Percentiles rank a stretch among this genome's conserved stretches.
Evolutionary conservation across 2,329 filamentous ascomycete genomes (phyloP).

Genomic region (Colletotrichum neosansevieriae): DNA sequence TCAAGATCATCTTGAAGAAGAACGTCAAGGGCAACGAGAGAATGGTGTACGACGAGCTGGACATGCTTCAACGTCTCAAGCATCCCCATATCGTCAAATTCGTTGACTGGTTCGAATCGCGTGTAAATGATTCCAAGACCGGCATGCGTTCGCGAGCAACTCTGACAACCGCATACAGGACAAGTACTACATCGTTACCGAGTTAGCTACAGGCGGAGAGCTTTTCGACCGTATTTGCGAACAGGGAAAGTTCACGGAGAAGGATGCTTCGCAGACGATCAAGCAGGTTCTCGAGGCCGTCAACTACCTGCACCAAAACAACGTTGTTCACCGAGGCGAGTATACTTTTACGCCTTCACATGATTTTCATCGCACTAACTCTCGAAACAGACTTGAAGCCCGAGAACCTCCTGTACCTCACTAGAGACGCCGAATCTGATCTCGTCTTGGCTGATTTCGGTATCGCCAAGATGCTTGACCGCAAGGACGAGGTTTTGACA

Average conservation of each 20-base stretch:
- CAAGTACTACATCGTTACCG: slow-evolving; percentile 99
- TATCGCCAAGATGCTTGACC: slow-evolving; percentile 97
- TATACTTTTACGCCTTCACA: not conserved
- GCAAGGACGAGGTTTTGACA: slow-evolving; percentile 89
- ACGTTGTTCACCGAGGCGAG: slow-evolving; percentile 94
- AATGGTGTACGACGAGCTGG: slow-evolving; percentile 98
- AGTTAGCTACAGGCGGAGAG: slow-evolving; percentile 95
- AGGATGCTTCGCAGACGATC: slow-evolving; percentile 96
- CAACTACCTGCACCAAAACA: slow-evolving; percentile 92
- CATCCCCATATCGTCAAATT: slow-evolving; percentile 98
- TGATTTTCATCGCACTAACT: slow-evolving; percentile 34
- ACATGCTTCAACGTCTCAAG: slow-evolving; percentile 90
- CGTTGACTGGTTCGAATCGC: slow-evolving; percentile 98
- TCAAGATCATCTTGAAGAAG: slow-evolving; percentile 99
- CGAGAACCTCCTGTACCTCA: slow-evolving; percentile 96
- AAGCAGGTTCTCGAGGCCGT: slow-evolving; percentile 93
- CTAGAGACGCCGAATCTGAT: slow-evolving; percentile 79
- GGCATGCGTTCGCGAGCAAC: slow-evolving; percentile 5
- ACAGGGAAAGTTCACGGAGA: slow-evolving; percentile 97
- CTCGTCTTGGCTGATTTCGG: slow-evolving; percentile 97
- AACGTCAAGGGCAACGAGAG: slow-evolving; percentile 98
- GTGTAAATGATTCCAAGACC: slow-evolving; percentile 67
- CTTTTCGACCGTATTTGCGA: slow-evolving; percentile 98
- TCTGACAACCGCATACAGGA: slow-evolving; percentile 68
- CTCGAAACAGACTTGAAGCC: slow-evolving; percentile 85